phyloP scores from a whole-genome alignment of 192 early-diverging fungal genomes.

The Spinellus fusiger region DNA sequence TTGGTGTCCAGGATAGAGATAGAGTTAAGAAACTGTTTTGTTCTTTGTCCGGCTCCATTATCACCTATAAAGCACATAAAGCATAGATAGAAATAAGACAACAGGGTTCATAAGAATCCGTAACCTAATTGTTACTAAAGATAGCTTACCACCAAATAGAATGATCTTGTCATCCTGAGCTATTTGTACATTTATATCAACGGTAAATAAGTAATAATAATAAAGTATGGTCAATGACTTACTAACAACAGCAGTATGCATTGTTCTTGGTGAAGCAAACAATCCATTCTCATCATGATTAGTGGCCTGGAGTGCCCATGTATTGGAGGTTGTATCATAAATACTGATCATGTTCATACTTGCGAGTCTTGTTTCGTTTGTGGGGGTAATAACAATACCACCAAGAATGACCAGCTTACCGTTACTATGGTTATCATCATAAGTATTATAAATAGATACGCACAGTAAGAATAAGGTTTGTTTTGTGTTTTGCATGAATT shows the following conservation, averaged over 20 bases:
- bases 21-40: conserved; percentile 14
- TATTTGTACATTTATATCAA: not conserved
- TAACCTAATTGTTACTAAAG: not conserved
- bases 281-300: not conserved
- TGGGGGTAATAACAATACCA: conserved; percentile 9
- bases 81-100: not conserved
- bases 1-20: conserved; percentile 25
- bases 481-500: too few relatives aligned
- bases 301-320: conserved; percentile 3
- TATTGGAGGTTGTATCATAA: conserved; percentile 14
- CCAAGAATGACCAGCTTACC: conserved; percentile 27
- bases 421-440: conserved; percentile 4
- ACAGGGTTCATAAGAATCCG: not conserved
- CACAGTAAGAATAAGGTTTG: too few relatives aligned
- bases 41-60: not conserved
- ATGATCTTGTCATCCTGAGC: conserved; percentile 18
- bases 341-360: conserved; percentile 10
- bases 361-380: not conserved
- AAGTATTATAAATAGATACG: not conserved
- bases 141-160: conserved; percentile 27
- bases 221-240: conserved; percentile 9
- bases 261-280: conserved; percentile 5
- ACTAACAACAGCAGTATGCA: conserved; percentile 26
- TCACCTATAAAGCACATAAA: conserved; percentile 11
- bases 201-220: not conserved